phyloP scores from a whole-genome alignment of 164 flowering plant genomes.

The Berberis thunbergii region DNA sequence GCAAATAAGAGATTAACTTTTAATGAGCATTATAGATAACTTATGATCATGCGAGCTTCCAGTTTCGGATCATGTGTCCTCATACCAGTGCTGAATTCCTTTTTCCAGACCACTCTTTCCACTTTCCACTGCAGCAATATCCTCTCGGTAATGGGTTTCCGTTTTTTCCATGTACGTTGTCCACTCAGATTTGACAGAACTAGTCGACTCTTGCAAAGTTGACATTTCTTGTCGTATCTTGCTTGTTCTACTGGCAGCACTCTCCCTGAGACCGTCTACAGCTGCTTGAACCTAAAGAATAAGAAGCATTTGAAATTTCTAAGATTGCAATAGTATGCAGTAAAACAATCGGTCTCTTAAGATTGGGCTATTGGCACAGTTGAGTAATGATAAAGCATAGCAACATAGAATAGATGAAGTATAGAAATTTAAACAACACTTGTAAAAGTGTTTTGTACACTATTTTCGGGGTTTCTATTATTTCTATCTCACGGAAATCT shows the following conservation, averaged over 20 bases:
- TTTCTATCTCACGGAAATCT: too few relatives aligned
- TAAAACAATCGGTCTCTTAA: too few relatives aligned
- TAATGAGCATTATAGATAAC: neutral
- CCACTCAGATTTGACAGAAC: constrained; percentile 73
- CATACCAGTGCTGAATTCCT: constrained; percentile 73
- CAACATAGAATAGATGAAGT: too few relatives aligned
- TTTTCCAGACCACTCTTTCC: constrained; percentile 64
- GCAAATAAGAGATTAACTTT: neutral
- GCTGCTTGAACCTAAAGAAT: constrained; percentile 71
- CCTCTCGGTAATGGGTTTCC: constrained; percentile 65
- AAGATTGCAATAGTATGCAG: too few relatives aligned
- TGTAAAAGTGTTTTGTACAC: too few relatives aligned
- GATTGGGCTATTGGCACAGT: too few relatives aligned
- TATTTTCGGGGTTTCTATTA: too few relatives aligned
- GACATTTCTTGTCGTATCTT: constrained; percentile 74
- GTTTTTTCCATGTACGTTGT: constrained; percentile 56
- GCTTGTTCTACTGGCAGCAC: constrained; percentile 57
- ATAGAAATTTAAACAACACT: too few relatives aligned
- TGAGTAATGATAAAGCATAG: too few relatives aligned
- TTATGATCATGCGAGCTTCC: neutral
- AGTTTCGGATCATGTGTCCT: neutral
- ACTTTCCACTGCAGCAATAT: constrained; percentile 64
- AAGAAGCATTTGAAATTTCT: neutral
- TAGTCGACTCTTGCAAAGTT: constrained; percentile 63
- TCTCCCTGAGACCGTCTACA: constrained; percentile 67